Base-by-base conservation (phyloP, 192 early-diverging fungal genomes). In the Dispira simplex region DNA sequence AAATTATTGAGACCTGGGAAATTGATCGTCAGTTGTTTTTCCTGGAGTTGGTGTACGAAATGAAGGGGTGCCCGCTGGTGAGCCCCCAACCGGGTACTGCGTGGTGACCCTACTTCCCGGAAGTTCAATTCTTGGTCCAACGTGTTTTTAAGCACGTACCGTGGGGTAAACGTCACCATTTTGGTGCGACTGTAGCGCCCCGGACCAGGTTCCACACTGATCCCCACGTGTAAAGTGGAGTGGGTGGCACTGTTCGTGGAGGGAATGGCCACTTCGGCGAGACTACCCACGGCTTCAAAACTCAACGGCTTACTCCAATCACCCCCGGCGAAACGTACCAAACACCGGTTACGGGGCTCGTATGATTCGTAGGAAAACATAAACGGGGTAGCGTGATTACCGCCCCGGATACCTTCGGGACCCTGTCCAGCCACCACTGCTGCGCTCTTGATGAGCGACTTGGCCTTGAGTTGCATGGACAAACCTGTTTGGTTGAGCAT, bases 211-310 rank as follows among this genome's bases (percentile, higher is more conserved):
- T 88, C 81, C 11, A 99, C 83, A 63, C 77, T 81, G 20, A 92
- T 79, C 23, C 94, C 96, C 14, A 97, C 46, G 60, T 93, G 89
- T 21, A 84, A 74, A 48, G 88, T 87, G 39, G 82, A 75, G 0
- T 71, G 27, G 14, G 63, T 27, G 26, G 21, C 39, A 3, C 66
- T 3, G 71, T 72, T 44, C 20, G 65, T 26, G 3, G 80, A 77
- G 23, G 83, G 83, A 26, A 99, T 76, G 14, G 78, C 70, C 1
- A 96, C 77, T 55, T 90, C 90, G 63, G 86, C 81, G 11, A 85
- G 78, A 64, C 86, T 92, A 11, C 94, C 93, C 55, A 96, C 86
- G 1, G 93, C 92, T 66, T 99, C 96, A 69, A 99, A 97, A 74
- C 93, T 97, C 49, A 95, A 69, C 2, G 88, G 90, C 65, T 83